Conservation (phyloP, 2,329 filamentous ascomycete genomes). For the Stachybotrys echinatus region DNA sequence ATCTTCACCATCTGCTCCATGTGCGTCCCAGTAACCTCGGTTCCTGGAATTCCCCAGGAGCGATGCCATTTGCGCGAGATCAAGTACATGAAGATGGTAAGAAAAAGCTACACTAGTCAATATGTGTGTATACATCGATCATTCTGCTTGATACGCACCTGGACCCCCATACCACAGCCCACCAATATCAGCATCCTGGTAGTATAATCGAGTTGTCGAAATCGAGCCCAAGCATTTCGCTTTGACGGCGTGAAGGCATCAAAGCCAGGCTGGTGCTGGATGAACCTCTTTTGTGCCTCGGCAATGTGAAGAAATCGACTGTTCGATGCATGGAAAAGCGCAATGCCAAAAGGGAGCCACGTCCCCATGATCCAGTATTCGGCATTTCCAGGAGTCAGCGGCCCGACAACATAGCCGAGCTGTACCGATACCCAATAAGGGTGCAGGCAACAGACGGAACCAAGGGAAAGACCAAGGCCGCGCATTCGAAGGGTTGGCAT, state of each 20-base stretch:
- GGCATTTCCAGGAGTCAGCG: constrained; percentile 41
- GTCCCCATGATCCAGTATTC: constrained; percentile 66
- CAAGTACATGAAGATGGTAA: constrained; percentile 55
- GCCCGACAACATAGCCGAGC: constrained; percentile 31
- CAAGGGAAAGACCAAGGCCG: constrained; percentile 33
- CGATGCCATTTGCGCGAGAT: constrained; percentile 58
- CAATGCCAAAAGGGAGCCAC: constrained; percentile 60
- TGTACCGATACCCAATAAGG: constrained; percentile 36
- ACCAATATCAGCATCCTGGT: constrained; percentile 45
- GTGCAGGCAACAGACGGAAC: constrained; percentile 33
- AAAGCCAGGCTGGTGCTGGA: constrained; percentile 10
- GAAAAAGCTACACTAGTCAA: constrained; percentile 38
- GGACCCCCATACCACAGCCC: constrained; percentile 46
- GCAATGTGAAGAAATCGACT: constrained; percentile 55
- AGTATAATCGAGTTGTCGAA: constrained; percentile 37
- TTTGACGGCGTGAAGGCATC: constrained; percentile 11
- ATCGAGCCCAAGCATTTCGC: constrained; percentile 23
- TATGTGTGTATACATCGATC: not conserved
- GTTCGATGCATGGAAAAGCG: constrained; percentile 61
- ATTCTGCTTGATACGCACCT: constrained; percentile 34
- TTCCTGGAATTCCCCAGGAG: constrained; percentile 55
- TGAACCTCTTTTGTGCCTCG: constrained; percentile 43
- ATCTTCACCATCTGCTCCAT: constrained; percentile 36
- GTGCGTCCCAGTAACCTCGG: constrained; percentile 27
- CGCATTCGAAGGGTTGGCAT: constrained; percentile 35